phyloP scores from a whole-genome alignment of 495 filamentous ascomycete species.

The Glarea lozoyensis region DNA sequence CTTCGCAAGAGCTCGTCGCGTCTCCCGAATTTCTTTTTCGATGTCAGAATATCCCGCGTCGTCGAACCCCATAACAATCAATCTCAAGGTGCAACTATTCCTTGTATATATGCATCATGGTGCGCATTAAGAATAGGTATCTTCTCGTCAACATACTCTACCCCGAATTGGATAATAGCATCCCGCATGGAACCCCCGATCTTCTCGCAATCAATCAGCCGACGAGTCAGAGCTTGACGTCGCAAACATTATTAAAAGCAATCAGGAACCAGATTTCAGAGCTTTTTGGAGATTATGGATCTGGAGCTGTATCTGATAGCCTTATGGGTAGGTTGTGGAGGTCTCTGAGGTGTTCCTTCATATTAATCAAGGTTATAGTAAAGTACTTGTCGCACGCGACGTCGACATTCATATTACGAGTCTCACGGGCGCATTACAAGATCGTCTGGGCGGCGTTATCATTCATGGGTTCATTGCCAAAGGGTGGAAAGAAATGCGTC shows the following conservation, averaged over 20 bases:
- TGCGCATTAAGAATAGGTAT: conserved; percentile 91
- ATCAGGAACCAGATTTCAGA: conserved; percentile 59
- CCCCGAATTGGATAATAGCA: conserved; percentile 44
- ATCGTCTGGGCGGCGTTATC: conserved; percentile 85
- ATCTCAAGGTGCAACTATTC: neutral
- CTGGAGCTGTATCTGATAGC: conserved; percentile 55
- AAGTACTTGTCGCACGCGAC: conserved; percentile 92
- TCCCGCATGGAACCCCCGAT: conserved; percentile 33
- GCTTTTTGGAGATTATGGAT: conserved; percentile 87
- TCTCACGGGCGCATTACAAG: conserved; percentile 67
- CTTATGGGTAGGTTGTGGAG: conserved; percentile 43
- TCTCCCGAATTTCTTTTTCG: conserved; percentile 8
- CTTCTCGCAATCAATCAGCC: conserved; percentile 67
- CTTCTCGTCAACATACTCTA: conserved; percentile 89
- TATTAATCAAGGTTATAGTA: conserved; percentile 39
- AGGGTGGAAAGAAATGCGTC: conserved; percentile 52
- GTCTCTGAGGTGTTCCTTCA: conserved; percentile 4
- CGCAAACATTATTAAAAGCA: conserved; percentile 51
- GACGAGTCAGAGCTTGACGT: conserved; percentile 55
- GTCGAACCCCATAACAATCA: neutral
- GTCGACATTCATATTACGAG: conserved; percentile 81
- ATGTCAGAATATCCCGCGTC: neutral
- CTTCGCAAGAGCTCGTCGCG: conserved; percentile 2
- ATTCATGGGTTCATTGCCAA: conserved; percentile 65
- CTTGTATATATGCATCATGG: conserved; percentile 47